Percentiles rank a stretch among this genome's conserved stretches.
phyloP scores from a whole-genome alignment of 2,329 filamentous ascomycete species.

The Verticillium longisporum region DNA sequence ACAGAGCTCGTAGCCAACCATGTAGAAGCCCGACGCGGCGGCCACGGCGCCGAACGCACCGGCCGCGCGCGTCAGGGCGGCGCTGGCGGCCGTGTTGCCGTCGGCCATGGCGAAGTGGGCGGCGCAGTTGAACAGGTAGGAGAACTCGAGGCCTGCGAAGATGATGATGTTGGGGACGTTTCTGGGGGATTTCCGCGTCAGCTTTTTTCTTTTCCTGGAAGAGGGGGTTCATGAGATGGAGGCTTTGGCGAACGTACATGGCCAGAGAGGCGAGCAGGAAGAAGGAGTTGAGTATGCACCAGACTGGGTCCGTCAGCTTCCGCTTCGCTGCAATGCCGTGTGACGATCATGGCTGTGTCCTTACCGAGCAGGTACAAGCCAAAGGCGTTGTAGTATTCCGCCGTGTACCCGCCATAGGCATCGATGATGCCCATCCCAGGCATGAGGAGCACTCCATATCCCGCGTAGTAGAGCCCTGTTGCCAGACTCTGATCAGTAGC shows the following conservation, averaged over 20 bases:
- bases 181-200: constrained; percentile 2
- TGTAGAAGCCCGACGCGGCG: constrained; percentile 17
- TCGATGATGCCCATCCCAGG: constrained; percentile 17
- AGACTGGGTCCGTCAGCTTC: constrained; percentile 13
- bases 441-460: constrained; percentile 17
- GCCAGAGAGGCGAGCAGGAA: constrained; percentile 17
- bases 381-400: constrained; percentile 19
- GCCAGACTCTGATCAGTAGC: neutral
- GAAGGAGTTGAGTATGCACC: constrained; percentile 18
- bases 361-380: constrained; percentile 19
- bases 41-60: constrained; percentile 19
- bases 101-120: constrained; percentile 17
- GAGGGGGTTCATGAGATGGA: no score
- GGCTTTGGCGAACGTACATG: constrained; percentile 10
- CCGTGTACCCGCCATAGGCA: constrained; percentile 16
- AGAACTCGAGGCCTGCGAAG: constrained; percentile 16
- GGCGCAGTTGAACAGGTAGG: constrained; percentile 15
- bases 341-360: neutral
- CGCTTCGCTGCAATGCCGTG: neutral
- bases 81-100: constrained; percentile 9
- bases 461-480: constrained; percentile 19
- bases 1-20: constrained; percentile 15
- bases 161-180: constrained; percentile 19
- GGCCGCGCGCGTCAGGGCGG: neutral
- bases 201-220: no score